phyloP scores from a whole-genome alignment of 129 eudicot species.

The Deinandra increscens region DNA sequence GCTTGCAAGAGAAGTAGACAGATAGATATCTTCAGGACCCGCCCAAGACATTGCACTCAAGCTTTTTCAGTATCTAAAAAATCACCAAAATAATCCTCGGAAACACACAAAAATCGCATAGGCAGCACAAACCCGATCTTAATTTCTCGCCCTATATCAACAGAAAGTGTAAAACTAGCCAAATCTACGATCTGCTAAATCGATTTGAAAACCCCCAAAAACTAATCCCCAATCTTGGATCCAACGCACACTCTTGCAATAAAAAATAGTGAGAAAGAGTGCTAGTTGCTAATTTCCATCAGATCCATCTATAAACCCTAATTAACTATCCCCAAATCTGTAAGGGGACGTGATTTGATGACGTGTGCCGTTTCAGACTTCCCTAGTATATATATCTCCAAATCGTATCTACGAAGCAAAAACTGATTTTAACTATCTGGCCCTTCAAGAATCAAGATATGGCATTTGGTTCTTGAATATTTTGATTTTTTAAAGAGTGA shows the following conservation, averaged over 20 bases:
- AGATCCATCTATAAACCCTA: constrained; percentile 44
- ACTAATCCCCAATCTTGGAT: constrained; percentile 13
- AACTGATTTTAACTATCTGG: not conserved
- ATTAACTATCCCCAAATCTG: constrained; percentile 50
- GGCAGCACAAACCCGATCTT: constrained; percentile 36
- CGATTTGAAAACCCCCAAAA: not conserved
- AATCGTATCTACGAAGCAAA: not conserved
- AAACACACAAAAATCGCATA: constrained; percentile 41
- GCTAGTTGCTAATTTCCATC: not conserved
- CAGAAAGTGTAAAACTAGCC: not conserved
- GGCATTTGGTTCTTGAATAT: not conserved
- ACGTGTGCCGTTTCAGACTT: constrained; percentile 1
- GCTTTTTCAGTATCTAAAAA: constrained; percentile 40
- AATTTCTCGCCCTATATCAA: not conserved
- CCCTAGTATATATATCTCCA: not conserved
- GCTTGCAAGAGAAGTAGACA: constrained; percentile 91
- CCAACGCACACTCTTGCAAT: constrained; percentile 13
- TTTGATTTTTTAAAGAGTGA: no score
- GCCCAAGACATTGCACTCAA: constrained; percentile 82
- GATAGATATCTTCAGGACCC: constrained; percentile 77
- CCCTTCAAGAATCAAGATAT: constrained; percentile 26
- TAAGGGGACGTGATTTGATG: constrained; percentile 26
- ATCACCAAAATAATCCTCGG: constrained; percentile 41
- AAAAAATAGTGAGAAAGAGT: constrained; percentile 4
- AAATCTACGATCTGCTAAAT: constrained; percentile 20